Evolutionary conservation across 176 grass and related monocot species (phyloP).

Genomic region (Otatea glauca): DNA sequence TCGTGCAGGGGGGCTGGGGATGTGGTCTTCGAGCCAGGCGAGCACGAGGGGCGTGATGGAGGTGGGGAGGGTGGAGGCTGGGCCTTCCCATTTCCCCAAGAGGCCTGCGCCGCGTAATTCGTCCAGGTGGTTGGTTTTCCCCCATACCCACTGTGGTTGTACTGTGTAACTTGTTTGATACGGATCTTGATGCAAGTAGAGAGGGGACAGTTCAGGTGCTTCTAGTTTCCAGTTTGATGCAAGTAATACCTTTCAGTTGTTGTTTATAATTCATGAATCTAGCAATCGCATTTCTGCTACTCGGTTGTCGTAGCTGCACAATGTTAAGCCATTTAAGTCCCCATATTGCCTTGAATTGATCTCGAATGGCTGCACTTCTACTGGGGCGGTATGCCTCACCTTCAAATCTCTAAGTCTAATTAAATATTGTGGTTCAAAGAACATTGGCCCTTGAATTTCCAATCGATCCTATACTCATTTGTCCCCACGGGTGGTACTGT

Average conservation of each 20-base stretch:
- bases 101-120: constrained; percentile 40
- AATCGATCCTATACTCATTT: background rate
- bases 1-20: constrained; percentile 53
- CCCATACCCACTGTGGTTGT: background rate
- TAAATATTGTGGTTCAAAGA: background rate
- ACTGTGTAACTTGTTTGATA: background rate
- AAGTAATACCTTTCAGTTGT: background rate
- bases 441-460: background rate
- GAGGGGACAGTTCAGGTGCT: background rate
- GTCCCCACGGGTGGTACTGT: background rate
- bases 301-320: background rate
- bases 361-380: background rate
- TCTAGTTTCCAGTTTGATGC: background rate
- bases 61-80: constrained; percentile 61
- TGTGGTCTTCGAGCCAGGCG: constrained; percentile 78
- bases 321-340: background rate
- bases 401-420: background rate
- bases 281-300: background rate
- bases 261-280: background rate
- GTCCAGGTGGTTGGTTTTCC: background rate
- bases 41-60: constrained; percentile 77
- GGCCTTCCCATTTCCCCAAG: constrained; percentile 61
- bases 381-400: background rate
- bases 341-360: background rate
- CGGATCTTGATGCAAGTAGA: background rate